Evolutionary conservation across 495 filamentous ascomycete species (phyloP), one percentile per base, ranked within the genome.

Genomic region (Cudoniella acicularis): DNA sequence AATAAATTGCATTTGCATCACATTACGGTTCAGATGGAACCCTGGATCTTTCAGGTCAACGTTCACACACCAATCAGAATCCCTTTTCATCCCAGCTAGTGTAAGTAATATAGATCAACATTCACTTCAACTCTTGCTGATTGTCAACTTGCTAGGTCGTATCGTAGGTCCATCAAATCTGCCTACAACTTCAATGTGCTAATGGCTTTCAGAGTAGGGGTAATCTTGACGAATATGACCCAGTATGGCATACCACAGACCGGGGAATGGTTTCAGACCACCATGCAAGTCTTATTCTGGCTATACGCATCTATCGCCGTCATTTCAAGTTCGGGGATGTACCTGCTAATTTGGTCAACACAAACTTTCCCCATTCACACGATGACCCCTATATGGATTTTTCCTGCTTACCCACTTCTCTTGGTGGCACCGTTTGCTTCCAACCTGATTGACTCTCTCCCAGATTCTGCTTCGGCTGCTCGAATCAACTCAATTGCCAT

Each of bases 301-400:
- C 72, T 87, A 23, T 88, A 93, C 66, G 75, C 83, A 59, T 75
- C 74, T 6, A 67, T 90, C 26, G 87, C 88, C 26, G 70, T 88
- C 2, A 53, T 84, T 22, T 79, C 84, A 16, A 87, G 83, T 20
- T 83, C 83, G 13, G 82, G 81, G 6, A 84, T 96, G 43, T 94
- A 92, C 69, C 73, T 92, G 1, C 79, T 87, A 8, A 70, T 93
- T 67, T 91, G 79, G 79, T 82, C 79, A 8, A 82, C 79, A 1
- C 75, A 78, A 62, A 83, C 86, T 21, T 93, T 92, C 64, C 91
- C 90, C 1, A 90, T 96, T 30, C 83, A 85, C 18, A 84, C 86
- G 30, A 96, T 96, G 91, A 96, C 91, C 0, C 91, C 91, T 0
- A 84, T 93, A 48, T 96, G 90, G 91, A 91, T 96, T 30, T 96